phyloP scores from a whole-genome alignment of 2,329 filamentous ascomycete species.

The Aspergillus latus region DNA sequence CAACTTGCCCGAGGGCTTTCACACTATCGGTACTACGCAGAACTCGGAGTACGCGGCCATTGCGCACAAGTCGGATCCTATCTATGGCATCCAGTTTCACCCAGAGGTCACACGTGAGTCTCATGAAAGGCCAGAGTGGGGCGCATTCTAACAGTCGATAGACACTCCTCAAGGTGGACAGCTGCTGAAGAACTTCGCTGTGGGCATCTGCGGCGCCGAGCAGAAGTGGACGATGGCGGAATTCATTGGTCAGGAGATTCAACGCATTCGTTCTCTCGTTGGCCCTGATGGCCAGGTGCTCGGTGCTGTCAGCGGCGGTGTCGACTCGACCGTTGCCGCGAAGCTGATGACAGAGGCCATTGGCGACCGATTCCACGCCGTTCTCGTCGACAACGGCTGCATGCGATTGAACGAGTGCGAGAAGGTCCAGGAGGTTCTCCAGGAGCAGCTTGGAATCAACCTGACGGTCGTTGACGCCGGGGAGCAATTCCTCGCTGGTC shows the following conservation, averaged over 20 bases:
- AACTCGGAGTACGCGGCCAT: constrained; percentile 79
- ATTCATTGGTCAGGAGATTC: constrained; percentile 79
- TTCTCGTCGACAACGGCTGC: constrained; percentile 81
- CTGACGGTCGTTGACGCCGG: constrained; percentile 81
- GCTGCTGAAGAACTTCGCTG: constrained; percentile 77
- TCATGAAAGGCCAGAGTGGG: neutral
- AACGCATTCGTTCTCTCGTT: constrained; percentile 75
- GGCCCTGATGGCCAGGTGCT: constrained; percentile 81
- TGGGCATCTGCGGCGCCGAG: constrained; percentile 74
- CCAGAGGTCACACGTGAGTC: constrained; percentile 67
- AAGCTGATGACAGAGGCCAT: constrained; percentile 86
- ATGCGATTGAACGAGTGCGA: constrained; percentile 84
- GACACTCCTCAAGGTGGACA: constrained; percentile 60
- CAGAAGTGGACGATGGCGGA: constrained; percentile 82
- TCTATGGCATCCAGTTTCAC: constrained; percentile 85
- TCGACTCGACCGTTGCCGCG: constrained; percentile 85
- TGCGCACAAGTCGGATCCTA: constrained; percentile 57
- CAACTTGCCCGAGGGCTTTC: constrained; percentile 70
- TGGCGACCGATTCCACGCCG: constrained; percentile 77
- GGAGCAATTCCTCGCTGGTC: constrained; percentile 71
- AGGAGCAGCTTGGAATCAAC: constrained; percentile 81
- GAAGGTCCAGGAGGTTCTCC: constrained; percentile 76
- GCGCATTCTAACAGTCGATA: neutral
- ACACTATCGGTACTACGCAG: constrained; percentile 69
- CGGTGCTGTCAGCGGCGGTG: constrained; percentile 76